These are phyloP conservation scores for Blastobotrys niveus DNA, from an alignment of 1,139 yeast species.

Conservation along the genomic window DNA sequence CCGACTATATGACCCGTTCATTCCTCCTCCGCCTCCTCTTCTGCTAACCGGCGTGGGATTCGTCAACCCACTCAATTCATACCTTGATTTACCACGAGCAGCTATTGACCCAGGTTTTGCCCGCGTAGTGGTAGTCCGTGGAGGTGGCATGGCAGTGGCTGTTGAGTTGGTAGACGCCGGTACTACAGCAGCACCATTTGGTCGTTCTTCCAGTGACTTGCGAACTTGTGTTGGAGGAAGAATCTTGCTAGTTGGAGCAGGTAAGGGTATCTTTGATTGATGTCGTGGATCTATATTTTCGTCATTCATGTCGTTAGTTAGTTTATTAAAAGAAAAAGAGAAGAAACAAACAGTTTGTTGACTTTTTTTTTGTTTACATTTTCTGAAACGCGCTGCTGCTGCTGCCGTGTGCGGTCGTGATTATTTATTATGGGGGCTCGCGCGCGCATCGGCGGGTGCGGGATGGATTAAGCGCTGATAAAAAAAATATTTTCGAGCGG, in stretches of 20 bases:
- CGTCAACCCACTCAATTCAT: constrained; percentile 4
- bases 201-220: constrained; percentile 13
- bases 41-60: not conserved
- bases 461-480: too few species aligned
- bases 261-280: constrained; percentile 1
- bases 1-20: not conserved
- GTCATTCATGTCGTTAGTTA: constrained; percentile 4
- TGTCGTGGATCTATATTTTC: constrained; percentile 9
- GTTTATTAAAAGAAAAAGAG: too few species aligned
- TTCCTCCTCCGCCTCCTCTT: not conserved
- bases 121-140: constrained; percentile 1
- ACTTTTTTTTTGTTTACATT: not conserved
- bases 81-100: not conserved
- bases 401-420: too few species aligned
- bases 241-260: constrained; percentile 1
- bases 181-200: not conserved
- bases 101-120: not conserved
- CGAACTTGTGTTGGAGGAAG: constrained; percentile 9
- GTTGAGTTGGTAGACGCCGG: not conserved
- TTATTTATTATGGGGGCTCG: too few species aligned
- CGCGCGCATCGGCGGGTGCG: too few species aligned
- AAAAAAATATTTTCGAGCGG: too few species aligned
- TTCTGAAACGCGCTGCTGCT: too few species aligned
- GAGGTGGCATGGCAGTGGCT: constrained; percentile 14
- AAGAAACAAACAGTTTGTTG: not conserved